Percentiles rank a stretch among this genome's conserved stretches.
Conservation (phyloP, 2,329 filamentous ascomycete species). For the Ophiostoma ips region DNA sequence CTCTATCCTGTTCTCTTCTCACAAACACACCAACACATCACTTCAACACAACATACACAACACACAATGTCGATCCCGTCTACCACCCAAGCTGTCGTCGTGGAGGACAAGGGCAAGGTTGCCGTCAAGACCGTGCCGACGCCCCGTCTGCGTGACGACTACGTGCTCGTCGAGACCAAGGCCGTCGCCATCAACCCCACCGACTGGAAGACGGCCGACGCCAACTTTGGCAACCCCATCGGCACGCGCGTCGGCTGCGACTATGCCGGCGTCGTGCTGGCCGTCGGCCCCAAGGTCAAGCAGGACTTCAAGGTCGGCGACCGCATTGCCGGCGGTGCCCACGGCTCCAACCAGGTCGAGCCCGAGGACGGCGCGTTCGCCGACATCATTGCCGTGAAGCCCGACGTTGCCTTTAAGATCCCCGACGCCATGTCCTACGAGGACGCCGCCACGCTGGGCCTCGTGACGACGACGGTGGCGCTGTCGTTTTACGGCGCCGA, state of each 20-base stretch:
- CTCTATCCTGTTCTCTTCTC: neutral
- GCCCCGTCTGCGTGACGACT: slow-evolving; percentile 17
- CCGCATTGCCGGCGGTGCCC: slow-evolving; percentile 27
- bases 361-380: slow-evolving; percentile 30
- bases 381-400: slow-evolving; percentile 25
- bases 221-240: slow-evolving; percentile 2
- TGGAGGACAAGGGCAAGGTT: slow-evolving; percentile 11
- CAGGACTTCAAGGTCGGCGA: slow-evolving; percentile 33
- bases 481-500: slow-evolving; percentile 32
- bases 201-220: slow-evolving; percentile 17
- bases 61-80: slow-evolving; percentile 9
- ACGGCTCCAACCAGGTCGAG: slow-evolving; percentile 24
- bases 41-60: neutral
- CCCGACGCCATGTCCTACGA: slow-evolving; percentile 32
- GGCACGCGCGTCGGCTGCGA: slow-evolving; percentile 24
- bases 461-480: slow-evolving; percentile 29
- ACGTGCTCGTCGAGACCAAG: slow-evolving; percentile 17
- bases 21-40: neutral
- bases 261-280: slow-evolving; percentile 32
- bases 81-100: slow-evolving; percentile 16
- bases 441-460: slow-evolving; percentile 29
- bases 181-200: slow-evolving; percentile 20
- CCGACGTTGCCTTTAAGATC: slow-evolving; percentile 27
- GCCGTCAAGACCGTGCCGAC: slow-evolving; percentile 11
- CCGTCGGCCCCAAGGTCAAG: slow-evolving; percentile 29